Conservation (phyloP, 2,329 filamentous ascomycete genomes). For the Aspergillus novoparasiticus region DNA sequence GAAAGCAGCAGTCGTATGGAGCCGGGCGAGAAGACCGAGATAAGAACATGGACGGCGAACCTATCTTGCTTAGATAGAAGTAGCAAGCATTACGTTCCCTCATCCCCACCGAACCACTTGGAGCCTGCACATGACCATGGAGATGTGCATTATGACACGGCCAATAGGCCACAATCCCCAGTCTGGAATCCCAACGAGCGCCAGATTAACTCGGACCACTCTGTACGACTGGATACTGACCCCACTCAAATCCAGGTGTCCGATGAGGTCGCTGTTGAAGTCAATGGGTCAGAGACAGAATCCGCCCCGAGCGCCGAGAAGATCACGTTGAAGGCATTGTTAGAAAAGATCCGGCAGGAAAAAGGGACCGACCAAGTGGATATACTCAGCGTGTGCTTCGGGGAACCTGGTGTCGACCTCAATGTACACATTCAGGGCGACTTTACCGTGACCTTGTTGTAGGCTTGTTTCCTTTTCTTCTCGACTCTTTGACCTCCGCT, state of each 20-base stretch:
- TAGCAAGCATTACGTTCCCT: neutral
- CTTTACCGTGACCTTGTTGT: neutral
- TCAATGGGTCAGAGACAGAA: neutral
- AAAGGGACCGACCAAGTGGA: neutral
- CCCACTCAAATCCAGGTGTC: neutral
- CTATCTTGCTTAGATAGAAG: neutral
- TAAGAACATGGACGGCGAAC: neutral
- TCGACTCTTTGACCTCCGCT: neutral
- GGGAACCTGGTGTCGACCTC: neutral
- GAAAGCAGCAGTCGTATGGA: neutral
- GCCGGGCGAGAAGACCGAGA: neutral
- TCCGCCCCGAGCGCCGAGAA: neutral
- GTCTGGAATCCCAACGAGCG: neutral
- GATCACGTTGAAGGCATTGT: neutral
- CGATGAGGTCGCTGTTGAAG: neutral
- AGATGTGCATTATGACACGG: neutral
- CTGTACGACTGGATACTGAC: neutral
- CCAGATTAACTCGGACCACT: neutral
- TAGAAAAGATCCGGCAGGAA: neutral
- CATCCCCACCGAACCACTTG: neutral
- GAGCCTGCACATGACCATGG: neutral
- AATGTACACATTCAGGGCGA: neutral
- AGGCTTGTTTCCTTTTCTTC: neutral
- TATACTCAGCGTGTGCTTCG: neutral
- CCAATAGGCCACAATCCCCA: neutral